Percentiles rank a stretch among this genome's conserved stretches.
Evolutionary conservation across 2,329 filamentous ascomycete species (phyloP).

Genomic region (Trichoderma simmonsii): DNA sequence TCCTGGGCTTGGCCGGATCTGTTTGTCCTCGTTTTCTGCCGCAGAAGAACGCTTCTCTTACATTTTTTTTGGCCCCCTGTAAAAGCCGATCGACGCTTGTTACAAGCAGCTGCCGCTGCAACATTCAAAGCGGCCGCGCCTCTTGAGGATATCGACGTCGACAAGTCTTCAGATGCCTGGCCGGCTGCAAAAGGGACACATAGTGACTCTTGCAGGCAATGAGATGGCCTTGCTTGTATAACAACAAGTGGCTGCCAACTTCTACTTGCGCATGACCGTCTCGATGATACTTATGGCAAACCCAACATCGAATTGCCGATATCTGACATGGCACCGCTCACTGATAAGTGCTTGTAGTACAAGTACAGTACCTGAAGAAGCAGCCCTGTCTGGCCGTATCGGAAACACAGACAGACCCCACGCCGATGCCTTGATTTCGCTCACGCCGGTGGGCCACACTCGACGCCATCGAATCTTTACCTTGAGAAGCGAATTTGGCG

Average conservation of each 20-base stretch:
- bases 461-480: not conserved
- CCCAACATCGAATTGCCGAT: not conserved
- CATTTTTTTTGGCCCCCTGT: not conserved
- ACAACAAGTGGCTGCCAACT: not conserved
- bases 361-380: not conserved
- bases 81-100: not conserved
- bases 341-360: not conserved
- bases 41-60: not conserved
- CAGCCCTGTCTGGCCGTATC: not conserved
- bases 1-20: not conserved
- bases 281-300: not conserved
- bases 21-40: not conserved
- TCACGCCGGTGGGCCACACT: conserved; percentile 3
- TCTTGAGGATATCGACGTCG: not conserved
- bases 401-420: not conserved
- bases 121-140: not conserved
- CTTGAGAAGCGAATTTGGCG: not conserved
- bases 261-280: not conserved
- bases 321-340: not conserved
- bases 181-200: not conserved
- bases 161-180: not conserved
- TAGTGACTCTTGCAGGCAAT: not conserved
- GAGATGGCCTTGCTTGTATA: not conserved
- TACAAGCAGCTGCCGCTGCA: not conserved
- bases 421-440: conserved; percentile 15